Conservation (phyloP, 805 yeast species). For the Nakazawaea ishiwadae region DNA sequence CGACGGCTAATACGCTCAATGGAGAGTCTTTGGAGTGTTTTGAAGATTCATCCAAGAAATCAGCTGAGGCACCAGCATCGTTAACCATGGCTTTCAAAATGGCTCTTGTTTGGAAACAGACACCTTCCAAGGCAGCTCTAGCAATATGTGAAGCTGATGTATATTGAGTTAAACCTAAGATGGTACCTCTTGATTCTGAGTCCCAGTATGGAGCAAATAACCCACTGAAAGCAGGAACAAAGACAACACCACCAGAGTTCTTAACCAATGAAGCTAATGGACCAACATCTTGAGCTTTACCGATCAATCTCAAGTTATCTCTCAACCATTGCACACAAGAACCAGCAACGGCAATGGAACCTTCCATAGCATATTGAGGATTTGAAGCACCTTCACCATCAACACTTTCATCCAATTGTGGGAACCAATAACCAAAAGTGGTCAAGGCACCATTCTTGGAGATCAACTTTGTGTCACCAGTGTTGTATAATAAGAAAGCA, state of each 20-base stretch:
- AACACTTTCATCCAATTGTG: slow-evolving; percentile 44
- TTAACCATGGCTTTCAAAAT: slow-evolving; percentile 85
- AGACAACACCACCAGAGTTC: slow-evolving; percentile 86
- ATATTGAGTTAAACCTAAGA: slow-evolving; percentile 88
- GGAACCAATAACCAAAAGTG: slow-evolving; percentile 89
- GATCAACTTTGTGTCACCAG: slow-evolving; percentile 68
- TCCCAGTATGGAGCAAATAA: slow-evolving; percentile 97
- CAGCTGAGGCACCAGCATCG: slow-evolving; percentile 65
- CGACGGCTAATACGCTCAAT: slow-evolving; percentile 65
- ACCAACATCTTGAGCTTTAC: slow-evolving; percentile 81
- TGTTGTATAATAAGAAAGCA: slow-evolving; percentile 83
- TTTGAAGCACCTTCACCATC: slow-evolving; percentile 32
- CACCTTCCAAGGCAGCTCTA: slow-evolving; percentile 93
- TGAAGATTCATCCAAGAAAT: slow-evolving; percentile 50
- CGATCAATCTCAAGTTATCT: slow-evolving; percentile 81
- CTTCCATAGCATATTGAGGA: slow-evolving; percentile 89
- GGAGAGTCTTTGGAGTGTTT: slow-evolving; percentile 33
- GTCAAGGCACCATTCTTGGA: slow-evolving; percentile 82
- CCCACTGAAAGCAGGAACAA: slow-evolving; percentile 93
- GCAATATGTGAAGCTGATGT: slow-evolving; percentile 91
- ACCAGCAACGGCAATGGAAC: slow-evolving; percentile 95
- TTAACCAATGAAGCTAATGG: slow-evolving; percentile 81
- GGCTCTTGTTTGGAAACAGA: slow-evolving; percentile 89
- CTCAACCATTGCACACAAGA: slow-evolving; percentile 91
- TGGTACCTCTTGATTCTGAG: slow-evolving; percentile 85